A percentile compares a stretch with the other conserved stretches of the same genome.
phyloP scores from a whole-genome alignment of 1,284 basidiomycete genomes.

The Trichosporon sp. region DNA sequence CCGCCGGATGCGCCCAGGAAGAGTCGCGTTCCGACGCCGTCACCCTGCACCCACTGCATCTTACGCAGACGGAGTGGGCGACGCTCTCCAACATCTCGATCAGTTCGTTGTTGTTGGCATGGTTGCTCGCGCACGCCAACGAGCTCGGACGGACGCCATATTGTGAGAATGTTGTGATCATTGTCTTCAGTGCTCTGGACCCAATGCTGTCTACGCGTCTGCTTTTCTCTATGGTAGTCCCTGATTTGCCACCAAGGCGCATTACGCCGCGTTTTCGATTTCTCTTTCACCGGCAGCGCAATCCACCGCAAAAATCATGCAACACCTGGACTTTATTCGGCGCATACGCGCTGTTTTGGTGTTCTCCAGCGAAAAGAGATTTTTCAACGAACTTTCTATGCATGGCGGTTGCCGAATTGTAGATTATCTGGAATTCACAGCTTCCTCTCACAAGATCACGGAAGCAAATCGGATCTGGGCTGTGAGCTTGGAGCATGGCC shows the following conservation, averaged over 20 bases:
- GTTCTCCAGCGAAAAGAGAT: neutral
- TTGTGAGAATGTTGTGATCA: no score
- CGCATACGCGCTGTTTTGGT: neutral
- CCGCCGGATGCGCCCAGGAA: conserved; percentile 1
- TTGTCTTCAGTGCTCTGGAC: no score
- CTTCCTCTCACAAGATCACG: neutral
- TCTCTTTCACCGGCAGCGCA: neutral
- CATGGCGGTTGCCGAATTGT: conserved; percentile 24
- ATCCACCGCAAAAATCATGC: conserved; percentile 26
- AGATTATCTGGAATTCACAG: neutral
- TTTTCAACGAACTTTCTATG: conserved; percentile 29
- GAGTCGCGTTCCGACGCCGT: conserved; percentile 2
- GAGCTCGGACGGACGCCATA: no score
- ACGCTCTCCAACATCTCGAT: no score
- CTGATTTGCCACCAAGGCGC: conserved; percentile 9
- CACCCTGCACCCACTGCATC: neutral
- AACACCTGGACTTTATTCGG: conserved; percentile 17
- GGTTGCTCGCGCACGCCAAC: no score
- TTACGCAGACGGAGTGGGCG: no score
- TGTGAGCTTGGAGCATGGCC: neutral
- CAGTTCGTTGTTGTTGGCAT: no score
- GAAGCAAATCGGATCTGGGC: neutral
- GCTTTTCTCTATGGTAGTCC: neutral
- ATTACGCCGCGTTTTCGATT: conserved; percentile 12
- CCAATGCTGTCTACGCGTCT: neutral